Evolutionary conservation across 2,329 filamentous ascomycete species (phyloP), one percentile per base, ranked within the genome.

Genomic region (Alternaria brassicae): DNA sequence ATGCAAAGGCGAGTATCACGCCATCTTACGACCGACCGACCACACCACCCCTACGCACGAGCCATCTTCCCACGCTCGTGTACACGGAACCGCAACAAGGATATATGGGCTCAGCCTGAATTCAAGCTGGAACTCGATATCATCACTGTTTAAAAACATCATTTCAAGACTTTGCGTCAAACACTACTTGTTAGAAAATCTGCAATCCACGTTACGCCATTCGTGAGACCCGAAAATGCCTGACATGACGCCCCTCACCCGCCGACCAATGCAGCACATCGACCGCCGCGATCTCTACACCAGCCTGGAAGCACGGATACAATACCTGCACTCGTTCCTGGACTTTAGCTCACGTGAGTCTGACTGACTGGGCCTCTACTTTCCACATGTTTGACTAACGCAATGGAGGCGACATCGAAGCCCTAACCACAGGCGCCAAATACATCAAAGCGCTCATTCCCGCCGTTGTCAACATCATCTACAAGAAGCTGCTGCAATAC

Each of bases 371-470:
- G n/a, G n/a, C n/a, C 4, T n/a, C 17, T 15, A 3, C 6, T 3
- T 0, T 13, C 5, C 13, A 27, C 25, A 15, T 6, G 6, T 10
- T 4, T 17, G 4, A 10, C 47, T 59, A n/a, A 59, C 53, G 3
- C 21, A 6, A 8, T 3, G 2, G 13, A 58, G 90, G 84, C 62
- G 90, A 93, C 71, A 87, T 92, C 56, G 88, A 90, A 65, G 89
- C 90, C 37, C 84, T 93, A 36, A 82, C 86, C 13, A 81, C 83
- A 3, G 90, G 90, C 62, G 82, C 86, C 59, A 92, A 92, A 76
- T 92, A 92, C 79, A 89, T 93, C 80, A 90, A 90, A 71, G 87
- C 89, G n/a, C 85, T 94, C 30, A 92, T 94, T 63, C 92, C 92
- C 1, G 89, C 91, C 44, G 85, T 95, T 21, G 91, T 94, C 71